Evolutionary conservation across 2,329 filamentous ascomycete species (phyloP), one percentile per base, ranked within the genome.

Genomic region (Microdochium nivale): DNA sequence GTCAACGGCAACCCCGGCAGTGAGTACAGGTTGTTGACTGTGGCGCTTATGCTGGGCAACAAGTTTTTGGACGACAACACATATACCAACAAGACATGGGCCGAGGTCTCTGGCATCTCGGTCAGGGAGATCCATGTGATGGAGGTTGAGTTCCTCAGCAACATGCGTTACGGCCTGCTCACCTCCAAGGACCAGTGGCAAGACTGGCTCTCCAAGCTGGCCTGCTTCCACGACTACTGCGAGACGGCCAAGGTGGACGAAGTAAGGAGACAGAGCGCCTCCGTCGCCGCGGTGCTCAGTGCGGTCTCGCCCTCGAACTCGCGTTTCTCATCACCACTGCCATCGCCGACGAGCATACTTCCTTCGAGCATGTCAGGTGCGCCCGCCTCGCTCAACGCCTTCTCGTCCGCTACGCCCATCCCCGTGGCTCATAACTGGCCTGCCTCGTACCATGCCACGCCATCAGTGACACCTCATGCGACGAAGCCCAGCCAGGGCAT

Each of bases 81-180:
- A 0, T 99, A 99, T 70, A 97, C 94, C 35, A 99, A 99, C 74
- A 96, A 97, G 75, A 99, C 94, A 0, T 99, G 94, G 94, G 94
- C 92, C 2, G 94, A 99, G 62, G 94, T 99, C 11, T 97, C 94
- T 1, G 88, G 88, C 46, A 96, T 99, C 55, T 84, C 88, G 1
- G 92, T 97, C 13, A 84, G 87, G 54, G 94, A 99, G 69, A 96
- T 99, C 49, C 94, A 99, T 66, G 87, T 96, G 46, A 99, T 99
- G 94, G 94, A 99, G 67, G 94, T 99, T n/a, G 94, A 99, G 67
- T 99, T 99, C 62, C 75, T 99, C 56, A 96, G 92, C 75, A 97
- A 97, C 69, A 95, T 99, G 86, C 84, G 92, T 62, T 99, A 97
- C 70, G 90, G 89, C 60, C 75, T 99, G 8, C 84, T 92, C 65